Conservation (phyloP, 805 yeast genomes). For the Cyberlindnera mrakii region DNA sequence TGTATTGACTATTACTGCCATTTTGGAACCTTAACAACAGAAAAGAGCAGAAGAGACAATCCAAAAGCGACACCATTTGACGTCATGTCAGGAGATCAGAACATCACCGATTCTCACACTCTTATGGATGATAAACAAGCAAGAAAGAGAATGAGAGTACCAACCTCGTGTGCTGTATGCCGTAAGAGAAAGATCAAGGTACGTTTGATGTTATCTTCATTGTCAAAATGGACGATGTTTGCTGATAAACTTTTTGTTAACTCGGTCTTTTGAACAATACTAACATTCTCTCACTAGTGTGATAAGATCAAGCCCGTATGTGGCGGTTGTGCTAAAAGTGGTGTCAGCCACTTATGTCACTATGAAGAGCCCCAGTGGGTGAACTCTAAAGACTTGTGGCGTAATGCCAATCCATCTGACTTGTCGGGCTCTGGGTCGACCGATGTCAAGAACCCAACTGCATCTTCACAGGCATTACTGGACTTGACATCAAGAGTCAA, state of each 20-base stretch:
- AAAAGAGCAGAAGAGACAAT: no score
- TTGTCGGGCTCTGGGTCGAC: neutral
- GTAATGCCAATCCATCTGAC: slow-evolving; percentile 26
- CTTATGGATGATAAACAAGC: slow-evolving; percentile 3
- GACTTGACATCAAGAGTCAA: slow-evolving; percentile 35
- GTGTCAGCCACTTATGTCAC: slow-evolving; percentile 49
- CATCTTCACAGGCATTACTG: slow-evolving; percentile 7
- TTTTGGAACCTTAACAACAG: no score
- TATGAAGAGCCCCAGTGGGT: slow-evolving; percentile 56
- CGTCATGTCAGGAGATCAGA: no score
- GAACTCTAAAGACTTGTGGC: slow-evolving; percentile 39
- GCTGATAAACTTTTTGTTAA: no score
- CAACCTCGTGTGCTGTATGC: slow-evolving; percentile 42
- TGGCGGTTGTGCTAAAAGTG: slow-evolving; percentile 47
- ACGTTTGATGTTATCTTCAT: neutral
- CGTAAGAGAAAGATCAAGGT: slow-evolving; percentile 39
- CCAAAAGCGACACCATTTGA: no score
- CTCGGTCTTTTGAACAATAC: neutral
- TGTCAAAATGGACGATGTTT: no score
- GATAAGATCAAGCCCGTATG: slow-evolving; percentile 47
- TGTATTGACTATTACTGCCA: no score
- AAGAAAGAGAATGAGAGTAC: slow-evolving; percentile 40
- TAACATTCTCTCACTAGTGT: slow-evolving; percentile 22
- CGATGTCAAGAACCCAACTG: no score
- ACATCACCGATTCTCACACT: neutral